Evolutionary conservation across 179 eudicot genomes (phyloP).

Genomic region (Spinacia oleracea): DNA sequence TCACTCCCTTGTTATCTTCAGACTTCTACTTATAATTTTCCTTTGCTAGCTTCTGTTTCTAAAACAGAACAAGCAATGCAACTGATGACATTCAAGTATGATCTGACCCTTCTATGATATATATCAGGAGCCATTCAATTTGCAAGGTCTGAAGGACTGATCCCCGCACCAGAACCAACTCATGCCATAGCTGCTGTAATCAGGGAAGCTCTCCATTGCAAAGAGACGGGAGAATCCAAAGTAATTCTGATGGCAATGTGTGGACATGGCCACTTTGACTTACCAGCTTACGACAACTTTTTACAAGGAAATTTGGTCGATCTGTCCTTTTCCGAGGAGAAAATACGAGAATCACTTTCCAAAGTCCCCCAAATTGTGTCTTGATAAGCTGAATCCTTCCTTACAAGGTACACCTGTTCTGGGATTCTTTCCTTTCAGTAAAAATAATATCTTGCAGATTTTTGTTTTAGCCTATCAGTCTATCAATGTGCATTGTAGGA

Average conservation of each 20-base stretch:
- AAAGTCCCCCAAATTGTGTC: constrained; percentile 50
- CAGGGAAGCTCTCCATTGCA: constrained; percentile 89
- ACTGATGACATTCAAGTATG: background rate
- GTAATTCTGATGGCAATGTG: constrained; percentile 98
- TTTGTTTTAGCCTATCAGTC: background rate
- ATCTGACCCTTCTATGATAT: background rate
- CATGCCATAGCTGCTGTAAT: constrained; percentile 95
- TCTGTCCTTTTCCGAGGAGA: constrained; percentile 63
- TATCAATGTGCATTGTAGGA: background rate
- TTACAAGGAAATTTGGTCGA: constrained; percentile 77
- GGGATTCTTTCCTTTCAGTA: background rate
- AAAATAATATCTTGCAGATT: background rate
- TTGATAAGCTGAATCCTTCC: constrained; percentile 14
- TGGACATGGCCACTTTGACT: constrained; percentile 95
- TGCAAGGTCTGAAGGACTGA: constrained; percentile 87
- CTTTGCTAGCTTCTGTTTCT: background rate
- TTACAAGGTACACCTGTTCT: background rate
- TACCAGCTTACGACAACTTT: constrained; percentile 80
- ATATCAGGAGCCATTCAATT: constrained; percentile 81
- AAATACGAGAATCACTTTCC: constrained; percentile 57
- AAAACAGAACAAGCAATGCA: background rate
- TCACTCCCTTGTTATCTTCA: background rate
- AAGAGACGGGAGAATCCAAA: constrained; percentile 83
- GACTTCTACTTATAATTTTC: background rate
- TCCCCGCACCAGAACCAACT: constrained; percentile 96